phyloP scores from a whole-genome alignment of 1,139 yeast genomes.

The Candida tetrigidarum region DNA sequence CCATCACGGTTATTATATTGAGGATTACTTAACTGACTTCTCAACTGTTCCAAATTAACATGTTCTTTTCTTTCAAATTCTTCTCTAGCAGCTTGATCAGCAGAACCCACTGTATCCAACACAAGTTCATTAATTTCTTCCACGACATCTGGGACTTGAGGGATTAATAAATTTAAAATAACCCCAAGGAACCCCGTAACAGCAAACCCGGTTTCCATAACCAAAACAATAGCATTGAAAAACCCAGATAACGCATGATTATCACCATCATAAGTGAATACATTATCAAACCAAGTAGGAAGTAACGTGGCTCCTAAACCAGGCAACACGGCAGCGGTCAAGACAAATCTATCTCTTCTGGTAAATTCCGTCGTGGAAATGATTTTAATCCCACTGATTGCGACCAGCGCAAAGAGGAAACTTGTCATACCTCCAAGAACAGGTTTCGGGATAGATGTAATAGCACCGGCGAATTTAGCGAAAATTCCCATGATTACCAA shows the following conservation, averaged over 20 bases:
- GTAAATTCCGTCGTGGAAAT: slow-evolving; percentile 77
- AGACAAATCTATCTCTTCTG: slow-evolving; percentile 84
- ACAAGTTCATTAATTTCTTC: slow-evolving; percentile 54
- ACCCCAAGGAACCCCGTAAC: slow-evolving; percentile 80
- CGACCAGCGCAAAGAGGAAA: slow-evolving; percentile 84
- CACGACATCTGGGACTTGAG: slow-evolving; percentile 69
- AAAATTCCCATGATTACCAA: slow-evolving; percentile 84
- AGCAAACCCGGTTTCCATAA: slow-evolving; percentile 89
- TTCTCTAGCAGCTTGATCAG: slow-evolving; percentile 45
- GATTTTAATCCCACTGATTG: slow-evolving; percentile 85
- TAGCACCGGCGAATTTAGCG: slow-evolving; percentile 87
- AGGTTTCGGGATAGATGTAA: slow-evolving; percentile 81
- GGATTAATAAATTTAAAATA: slow-evolving; percentile 68
- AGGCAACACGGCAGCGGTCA: slow-evolving; percentile 74
- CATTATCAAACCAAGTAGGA: slow-evolving; percentile 72
- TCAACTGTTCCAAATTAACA: slow-evolving; percentile 27
- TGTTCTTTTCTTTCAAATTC: slow-evolving; percentile 42
- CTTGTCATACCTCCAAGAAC: slow-evolving; percentile 95
- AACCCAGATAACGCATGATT: slow-evolving; percentile 72
- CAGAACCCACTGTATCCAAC: slow-evolving; percentile 51
- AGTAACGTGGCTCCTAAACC: slow-evolving; percentile 83
- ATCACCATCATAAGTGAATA: slow-evolving; percentile 76
- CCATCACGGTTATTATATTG: slow-evolving; percentile 11
- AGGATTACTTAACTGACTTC: slow-evolving; percentile 10
- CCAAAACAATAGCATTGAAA: slow-evolving; percentile 76